Evolutionary conservation across 2,329 filamentous ascomycete genomes (phyloP).

Genomic region (Fusarium clavum): DNA sequence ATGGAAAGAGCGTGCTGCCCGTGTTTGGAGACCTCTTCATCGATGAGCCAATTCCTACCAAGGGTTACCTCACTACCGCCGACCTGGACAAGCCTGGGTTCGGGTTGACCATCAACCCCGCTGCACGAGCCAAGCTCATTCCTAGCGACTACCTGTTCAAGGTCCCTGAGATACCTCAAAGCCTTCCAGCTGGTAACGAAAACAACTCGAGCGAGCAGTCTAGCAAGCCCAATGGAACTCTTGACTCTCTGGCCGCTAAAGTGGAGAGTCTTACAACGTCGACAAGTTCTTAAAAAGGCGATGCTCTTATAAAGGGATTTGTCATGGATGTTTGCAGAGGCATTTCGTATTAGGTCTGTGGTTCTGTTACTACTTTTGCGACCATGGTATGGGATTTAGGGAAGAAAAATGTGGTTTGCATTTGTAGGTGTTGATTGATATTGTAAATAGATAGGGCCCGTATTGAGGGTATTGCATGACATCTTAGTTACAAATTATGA

Average conservation of each 20-base stretch:
- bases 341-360: conserved; percentile 1
- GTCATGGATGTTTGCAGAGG: not conserved
- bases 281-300: conserved; percentile 6
- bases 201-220: conserved; percentile 26
- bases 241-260: conserved; percentile 51
- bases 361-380: conserved; percentile 4
- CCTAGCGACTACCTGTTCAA: conserved; percentile 79
- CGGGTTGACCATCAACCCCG: conserved; percentile 86
- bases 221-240: conserved; percentile 40
- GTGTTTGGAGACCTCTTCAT: conserved; percentile 93
- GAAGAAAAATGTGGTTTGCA: not conserved
- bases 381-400: conserved; percentile 1
- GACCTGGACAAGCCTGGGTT: conserved; percentile 92
- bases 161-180: conserved; percentile 65
- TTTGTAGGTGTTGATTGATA: not conserved
- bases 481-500: not conserved
- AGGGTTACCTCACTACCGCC: conserved; percentile 82
- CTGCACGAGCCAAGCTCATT: conserved; percentile 76
- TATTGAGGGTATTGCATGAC: not conserved
- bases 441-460: not conserved
- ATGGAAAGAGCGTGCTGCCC: conserved; percentile 88
- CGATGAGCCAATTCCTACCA: conserved; percentile 88
- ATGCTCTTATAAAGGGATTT: not conserved
- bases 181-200: conserved; percentile 41
- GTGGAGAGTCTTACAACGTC: conserved; percentile 50